Evolutionary conservation across 352 stramenopile species (phyloP), one percentile per base, ranked within the genome.

Genomic region (Globisporangium polare): DNA sequence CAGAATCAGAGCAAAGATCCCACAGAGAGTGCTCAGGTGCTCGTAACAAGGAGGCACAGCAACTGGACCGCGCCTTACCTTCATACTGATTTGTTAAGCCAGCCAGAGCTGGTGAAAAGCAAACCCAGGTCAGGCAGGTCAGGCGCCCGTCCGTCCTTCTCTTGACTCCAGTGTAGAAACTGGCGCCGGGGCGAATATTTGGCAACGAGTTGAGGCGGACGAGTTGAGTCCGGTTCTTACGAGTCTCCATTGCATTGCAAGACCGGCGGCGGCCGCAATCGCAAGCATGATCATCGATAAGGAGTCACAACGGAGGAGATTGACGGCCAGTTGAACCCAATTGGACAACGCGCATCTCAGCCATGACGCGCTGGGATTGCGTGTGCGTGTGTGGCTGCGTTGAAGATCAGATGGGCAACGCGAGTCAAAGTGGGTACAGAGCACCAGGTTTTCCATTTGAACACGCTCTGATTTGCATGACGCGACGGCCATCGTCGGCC

Each of bases 241-340:
- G 37, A 43, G n/a, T 13, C 37, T 7, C 37, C 37, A 43, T 46
- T 9, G 17, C 41, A 46, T 46, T 45, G 39, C 39, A 20, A 13
- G 39, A 18, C 0, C 4, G 39, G 8, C 4, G 39, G 8, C 37
- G 13, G 13, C 37, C 37, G 15, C 15, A 43, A 17, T 9, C 33
- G 33, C 29, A 35, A n/a, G n/a, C 33, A 39, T 39, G 33, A 43
- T 12, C 15, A 43, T 43, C 37, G 15, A 46, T 46, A 46, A 46
- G 18, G 41, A 46, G 22, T 10, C 41, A 20, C 41, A 22, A 20
- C 9, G 41, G 41, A 46, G 41, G 39, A 45, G 17, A 15, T 12
- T 55, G 50, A 55, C 29, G 50, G 50, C 50, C 50, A 55, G 50
- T 55, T 55, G 50, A 55, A 55, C 27, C 27, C 18, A 27, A 27